phyloP scores from a whole-genome alignment of 1,139 yeast species.

The Saccharomyces pastorianus region DNA sequence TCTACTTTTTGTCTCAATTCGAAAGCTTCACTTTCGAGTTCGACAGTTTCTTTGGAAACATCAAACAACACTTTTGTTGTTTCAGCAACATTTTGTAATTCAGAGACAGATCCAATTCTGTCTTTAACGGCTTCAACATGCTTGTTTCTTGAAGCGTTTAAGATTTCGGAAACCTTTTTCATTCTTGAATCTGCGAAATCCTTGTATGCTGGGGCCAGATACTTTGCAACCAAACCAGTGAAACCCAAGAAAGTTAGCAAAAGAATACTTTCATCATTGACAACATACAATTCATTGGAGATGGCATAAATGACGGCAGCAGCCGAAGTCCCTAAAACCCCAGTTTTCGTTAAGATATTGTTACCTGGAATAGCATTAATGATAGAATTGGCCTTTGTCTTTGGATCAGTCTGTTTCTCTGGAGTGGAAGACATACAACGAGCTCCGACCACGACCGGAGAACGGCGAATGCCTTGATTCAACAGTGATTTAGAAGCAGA shows the following conservation, averaged over 20 bases:
- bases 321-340: conserved; percentile 86
- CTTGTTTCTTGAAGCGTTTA: conserved; percentile 81
- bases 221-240: conserved; percentile 69
- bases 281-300: conserved; percentile 83
- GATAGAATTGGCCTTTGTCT: conserved; percentile 82
- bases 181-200: conserved; percentile 93
- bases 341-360: conserved; percentile 82
- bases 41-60: conserved; percentile 91
- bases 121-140: conserved; percentile 89
- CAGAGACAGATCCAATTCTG: conserved; percentile 81
- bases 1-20: conserved; percentile 87
- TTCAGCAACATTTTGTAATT: conserved; percentile 83
- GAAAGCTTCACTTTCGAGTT: conserved; percentile 88
- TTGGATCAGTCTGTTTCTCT: conserved; percentile 60
- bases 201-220: conserved; percentile 88
- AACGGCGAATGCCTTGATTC: not conserved
- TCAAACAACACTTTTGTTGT: conserved; percentile 89
- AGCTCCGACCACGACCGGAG: conserved; percentile 42
- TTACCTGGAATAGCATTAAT: conserved; percentile 91
- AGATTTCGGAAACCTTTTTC: conserved; percentile 68
- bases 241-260: conserved; percentile 74
- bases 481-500: not conserved
- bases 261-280: conserved; percentile 89
- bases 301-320: conserved; percentile 93
- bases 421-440: conserved; percentile 47